Evolutionary conservation across 805 yeast species (phyloP).

Genomic region (Ogataea minuta): DNA sequence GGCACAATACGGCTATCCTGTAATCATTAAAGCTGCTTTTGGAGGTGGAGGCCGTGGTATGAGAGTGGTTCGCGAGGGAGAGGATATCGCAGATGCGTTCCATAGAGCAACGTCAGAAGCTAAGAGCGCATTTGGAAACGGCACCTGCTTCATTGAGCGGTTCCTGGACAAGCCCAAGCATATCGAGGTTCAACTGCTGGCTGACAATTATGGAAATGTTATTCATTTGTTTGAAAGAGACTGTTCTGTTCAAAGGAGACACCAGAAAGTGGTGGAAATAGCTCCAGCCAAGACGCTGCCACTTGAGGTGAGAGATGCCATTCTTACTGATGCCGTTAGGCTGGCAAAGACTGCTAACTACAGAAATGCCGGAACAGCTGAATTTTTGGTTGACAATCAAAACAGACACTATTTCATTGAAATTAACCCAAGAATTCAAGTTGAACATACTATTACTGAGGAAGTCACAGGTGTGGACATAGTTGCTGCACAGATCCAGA

Average conservation of each 20-base stretch:
- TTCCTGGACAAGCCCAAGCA: constrained; percentile 95
- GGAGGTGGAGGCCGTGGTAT: constrained; percentile 99
- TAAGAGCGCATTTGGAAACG: constrained; percentile 93
- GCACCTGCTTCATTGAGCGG: constrained; percentile 96
- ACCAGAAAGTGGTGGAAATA: constrained; percentile 96
- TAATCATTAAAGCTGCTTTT: constrained; percentile 96
- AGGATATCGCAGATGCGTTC: constrained; percentile 87
- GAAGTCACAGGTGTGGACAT: constrained; percentile 98
- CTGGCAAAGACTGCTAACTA: constrained; percentile 86
- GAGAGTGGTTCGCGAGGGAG: constrained; percentile 98
- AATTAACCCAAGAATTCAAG: constrained; percentile 97
- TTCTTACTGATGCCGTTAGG: constrained; percentile 90
- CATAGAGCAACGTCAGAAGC: constrained; percentile 94
- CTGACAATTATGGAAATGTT: constrained; percentile 91
- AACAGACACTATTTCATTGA: constrained; percentile 97
- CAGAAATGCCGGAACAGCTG: constrained; percentile 98
- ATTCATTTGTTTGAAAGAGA: constrained; percentile 96
- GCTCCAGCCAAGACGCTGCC: constrained; percentile 97
- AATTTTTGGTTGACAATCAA: constrained; percentile 88
- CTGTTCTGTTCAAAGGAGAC: constrained; percentile 99
- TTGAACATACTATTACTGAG: constrained; percentile 98
- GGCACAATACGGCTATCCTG: constrained; percentile 85
- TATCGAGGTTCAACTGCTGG: constrained; percentile 94
- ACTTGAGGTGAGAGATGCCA: constrained; percentile 79
- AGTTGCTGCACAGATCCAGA: constrained; percentile 97